A percentile compares a stretch with the other conserved stretches of the same genome.
Evolutionary conservation across 2,329 filamentous ascomycete genomes (phyloP).

Genomic region (Amauroascus niger): DNA sequence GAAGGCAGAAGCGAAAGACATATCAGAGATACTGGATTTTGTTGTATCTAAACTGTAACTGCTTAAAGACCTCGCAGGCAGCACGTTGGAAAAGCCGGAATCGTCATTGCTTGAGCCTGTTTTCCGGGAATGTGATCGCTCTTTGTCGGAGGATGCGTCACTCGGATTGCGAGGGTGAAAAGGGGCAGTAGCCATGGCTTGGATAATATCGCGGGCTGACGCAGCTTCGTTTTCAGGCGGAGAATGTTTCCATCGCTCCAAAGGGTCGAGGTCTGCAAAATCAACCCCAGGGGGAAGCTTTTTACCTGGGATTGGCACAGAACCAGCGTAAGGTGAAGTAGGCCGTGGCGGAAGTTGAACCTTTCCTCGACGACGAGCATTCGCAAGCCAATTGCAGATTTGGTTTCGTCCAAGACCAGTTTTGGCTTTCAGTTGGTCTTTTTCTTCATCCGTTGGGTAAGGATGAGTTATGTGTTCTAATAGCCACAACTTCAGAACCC

Average conservation of each 20-base stretch:
- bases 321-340: constrained; percentile 59
- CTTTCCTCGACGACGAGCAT: constrained; percentile 75
- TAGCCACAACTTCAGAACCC: constrained; percentile 76
- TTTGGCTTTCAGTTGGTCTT: constrained; percentile 63
- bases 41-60: constrained; percentile 46
- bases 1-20: constrained; percentile 48
- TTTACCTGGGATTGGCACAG: constrained; percentile 62
- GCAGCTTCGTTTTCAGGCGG: constrained; percentile 62
- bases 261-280: constrained; percentile 48
- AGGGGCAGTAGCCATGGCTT: constrained; percentile 45
- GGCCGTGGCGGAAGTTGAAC: constrained; percentile 54
- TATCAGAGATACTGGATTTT: constrained; percentile 45
- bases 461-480: constrained; percentile 69
- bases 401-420: constrained; percentile 76
- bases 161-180: constrained; percentile 26
- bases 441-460: constrained; percentile 81
- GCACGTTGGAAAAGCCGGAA: constrained; percentile 44
- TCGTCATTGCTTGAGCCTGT: constrained; percentile 41
- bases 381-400: constrained; percentile 87
- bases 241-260: constrained; percentile 60
- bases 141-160: constrained; percentile 27
- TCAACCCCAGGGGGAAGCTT: constrained; percentile 44
- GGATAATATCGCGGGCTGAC: constrained; percentile 52
- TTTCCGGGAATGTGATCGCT: constrained; percentile 30
- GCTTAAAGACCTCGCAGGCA: constrained; percentile 44